Base-by-base conservation (phyloP, 306 rosid species). In the Rosa multiflora region DNA sequence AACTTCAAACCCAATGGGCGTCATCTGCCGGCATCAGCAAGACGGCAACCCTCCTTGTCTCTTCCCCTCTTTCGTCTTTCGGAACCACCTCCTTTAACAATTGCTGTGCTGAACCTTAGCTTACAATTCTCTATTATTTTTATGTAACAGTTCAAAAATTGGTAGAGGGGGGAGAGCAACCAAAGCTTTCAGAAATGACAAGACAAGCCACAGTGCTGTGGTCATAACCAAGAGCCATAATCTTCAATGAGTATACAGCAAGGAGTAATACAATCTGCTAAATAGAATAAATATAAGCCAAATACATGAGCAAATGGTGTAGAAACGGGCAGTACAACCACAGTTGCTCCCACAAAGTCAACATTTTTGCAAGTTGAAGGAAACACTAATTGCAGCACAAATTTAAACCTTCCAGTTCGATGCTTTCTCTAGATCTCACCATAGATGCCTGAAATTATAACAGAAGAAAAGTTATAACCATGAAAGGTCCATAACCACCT, bases 371-470 rank as follows among this genome's bases (percentile, higher is more conserved):
- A 46, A 59, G 61, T 76, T 59, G 29, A 51, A 39, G 20, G 20
- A 64, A 59, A 74, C 59, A 44, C 40, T 37, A 42, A 17, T 26
- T 26, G 67, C 3, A 14, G 21, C 61, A 26, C 59, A 17, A 15
- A 70, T 51, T 23, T 5, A 46, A 62, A 62, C 75, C 52, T n/a
- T 66, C 42, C 21, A 43, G 10, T 44, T 64, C 32, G 10, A 18
- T 8, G 48, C 48, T 5, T 0, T 9, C 10, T 62, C 46, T 29
- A 47, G 18, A 10, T 43, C 53, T 77, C 63, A 72, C 75, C 82
- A 64, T 21, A 73, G 35, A 77, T 37, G 64, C 79, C 78, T 82
- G 85, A 66, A 46, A 76, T 52, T 68, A 37, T 10, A 61, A 47
- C 32, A 3, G 43, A 29, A 71, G 42, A 12, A 15, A 58, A 61